Evolutionary conservation across 2,329 filamentous ascomycete genomes (phyloP).

Genomic region (Fusarium falciforme): DNA sequence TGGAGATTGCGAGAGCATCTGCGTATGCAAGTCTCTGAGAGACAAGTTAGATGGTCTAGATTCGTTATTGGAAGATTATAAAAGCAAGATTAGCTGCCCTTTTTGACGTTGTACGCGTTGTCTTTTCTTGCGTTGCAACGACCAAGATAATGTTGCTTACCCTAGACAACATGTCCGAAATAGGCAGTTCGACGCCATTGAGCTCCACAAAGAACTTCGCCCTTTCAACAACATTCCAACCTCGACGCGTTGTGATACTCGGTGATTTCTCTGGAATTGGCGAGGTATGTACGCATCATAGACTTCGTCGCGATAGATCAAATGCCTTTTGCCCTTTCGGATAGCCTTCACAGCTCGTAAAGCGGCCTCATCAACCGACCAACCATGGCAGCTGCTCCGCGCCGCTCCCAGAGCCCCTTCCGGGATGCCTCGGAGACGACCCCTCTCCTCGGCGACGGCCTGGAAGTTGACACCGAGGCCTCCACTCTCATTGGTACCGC

Average conservation of each 20-base stretch:
- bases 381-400: constrained; percentile 20
- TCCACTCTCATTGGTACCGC: constrained; percentile 41
- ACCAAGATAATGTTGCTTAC: neutral
- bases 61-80: neutral
- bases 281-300: neutral
- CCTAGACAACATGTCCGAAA: constrained; percentile 16
- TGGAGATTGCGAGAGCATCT: neutral
- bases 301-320: neutral
- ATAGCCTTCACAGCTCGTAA: neutral
- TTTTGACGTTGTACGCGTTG: neutral
- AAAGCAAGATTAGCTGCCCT: neutral
- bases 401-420: constrained; percentile 12
- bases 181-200: constrained; percentile 14
- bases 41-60: neutral
- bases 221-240: neutral
- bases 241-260: neutral
- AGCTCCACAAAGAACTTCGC: constrained; percentile 26
- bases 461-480: constrained; percentile 40
- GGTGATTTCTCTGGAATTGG: neutral
- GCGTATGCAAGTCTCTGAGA: neutral
- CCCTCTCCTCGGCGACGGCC: constrained; percentile 33
- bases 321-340: neutral
- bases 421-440: constrained; percentile 34
- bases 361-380: neutral
- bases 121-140: neutral